Base-by-base conservation (phyloP, 345 rosid genomes). In the Camelina laxa region DNA sequence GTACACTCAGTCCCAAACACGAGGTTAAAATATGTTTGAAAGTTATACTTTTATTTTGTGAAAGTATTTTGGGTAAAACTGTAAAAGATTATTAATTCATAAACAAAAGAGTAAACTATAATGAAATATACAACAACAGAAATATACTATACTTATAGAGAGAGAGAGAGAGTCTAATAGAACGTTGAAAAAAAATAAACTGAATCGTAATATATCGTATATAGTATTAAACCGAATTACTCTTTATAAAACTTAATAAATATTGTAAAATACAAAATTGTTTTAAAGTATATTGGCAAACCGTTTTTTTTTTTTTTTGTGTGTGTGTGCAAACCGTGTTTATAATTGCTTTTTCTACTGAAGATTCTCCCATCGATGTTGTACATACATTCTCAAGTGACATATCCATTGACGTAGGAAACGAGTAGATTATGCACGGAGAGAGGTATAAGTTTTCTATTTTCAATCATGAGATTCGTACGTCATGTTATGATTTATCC, bases 401-500 rank as follows among this genome's bases (percentile, higher is more conserved):
- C 47, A 63, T 3, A 21, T 35, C 31, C 12, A 21, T 6, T 56
- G 72, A 65, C 67, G 22, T 67, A 49, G 14, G 14, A 60, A 58
- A 38, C 53, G 54, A 49, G 58, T 74, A 58, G 36, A 74, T 67
- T 55, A 39, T 44, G 64, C 63, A 72, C 6, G 20, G 56, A 21
- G 56, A 21, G 47, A 38, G 27, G 47, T 42, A 63, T 73, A 73
- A 53, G 35, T 33, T 20, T 47, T 21, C 17, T 57, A 15, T 27
- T 9, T 67, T 75, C 38, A 67, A 41, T 74, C 67, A 74, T 74
- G 71, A 39, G 72, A 74, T 22, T 42, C 14, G 60, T 66, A 74
- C 73, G 59, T 66, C 60, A 36, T 66, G 66, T 36, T 48, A 66
- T 59, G 31, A 60, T 72, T 48, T 61, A 38, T 61, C 51, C 68